Evolutionary conservation across 352 stramenopile species (phyloP).

Genomic region (Phytophthora podocarpi): DNA sequence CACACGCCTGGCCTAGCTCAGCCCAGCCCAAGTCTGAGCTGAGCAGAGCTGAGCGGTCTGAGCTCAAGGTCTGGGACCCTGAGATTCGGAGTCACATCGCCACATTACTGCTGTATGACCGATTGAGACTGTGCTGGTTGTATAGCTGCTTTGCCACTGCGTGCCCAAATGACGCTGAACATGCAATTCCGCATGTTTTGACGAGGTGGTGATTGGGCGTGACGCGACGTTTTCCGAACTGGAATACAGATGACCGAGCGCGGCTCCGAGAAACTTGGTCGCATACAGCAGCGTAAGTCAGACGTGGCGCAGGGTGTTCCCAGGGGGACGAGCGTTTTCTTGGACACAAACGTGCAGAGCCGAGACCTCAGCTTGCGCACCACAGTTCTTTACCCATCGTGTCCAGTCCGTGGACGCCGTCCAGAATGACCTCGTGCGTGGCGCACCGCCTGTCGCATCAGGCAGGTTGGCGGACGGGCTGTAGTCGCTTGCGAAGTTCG

Average conservation of each 20-base stretch:
- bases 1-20: no score
- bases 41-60: no score
- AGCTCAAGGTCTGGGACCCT: no score
- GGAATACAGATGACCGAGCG: not conserved
- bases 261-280: not conserved
- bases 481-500: slow-evolving; percentile 21
- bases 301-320: not conserved
- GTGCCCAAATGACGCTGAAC: no score
- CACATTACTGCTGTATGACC: no score
- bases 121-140: no score
- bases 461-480: slow-evolving; percentile 3
- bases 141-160: no score
- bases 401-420: slow-evolving; percentile 2
- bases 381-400: slow-evolving; percentile 4
- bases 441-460: not conserved
- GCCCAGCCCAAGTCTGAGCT: no score
- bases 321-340: slow-evolving; percentile 23
- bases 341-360: slow-evolving; percentile 6
- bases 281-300: not conserved
- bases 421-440: slow-evolving; percentile 18
- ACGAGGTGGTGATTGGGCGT: no score
- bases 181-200: no score
- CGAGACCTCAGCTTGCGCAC: slow-evolving; percentile 2
- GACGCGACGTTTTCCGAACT: no score
- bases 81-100: no score